phyloP scores from a whole-genome alignment of 257 asterid genomes.

The Solanum chilense region DNA sequence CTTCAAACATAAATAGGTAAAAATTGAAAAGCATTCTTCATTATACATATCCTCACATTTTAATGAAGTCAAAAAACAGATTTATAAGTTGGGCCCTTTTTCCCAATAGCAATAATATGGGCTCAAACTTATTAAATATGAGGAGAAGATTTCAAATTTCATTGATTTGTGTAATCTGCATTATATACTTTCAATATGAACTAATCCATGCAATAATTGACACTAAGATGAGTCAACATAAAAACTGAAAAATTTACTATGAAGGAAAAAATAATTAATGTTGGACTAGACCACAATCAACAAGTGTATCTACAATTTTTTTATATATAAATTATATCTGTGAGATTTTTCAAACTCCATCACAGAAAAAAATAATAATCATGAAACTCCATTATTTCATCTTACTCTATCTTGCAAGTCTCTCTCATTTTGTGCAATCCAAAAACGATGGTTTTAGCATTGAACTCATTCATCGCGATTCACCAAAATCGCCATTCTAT shows the following conservation, averaged over 20 bases:
- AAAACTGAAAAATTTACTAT: neutral
- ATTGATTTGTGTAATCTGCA: neutral
- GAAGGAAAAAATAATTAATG: neutral
- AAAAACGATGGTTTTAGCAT: neutral
- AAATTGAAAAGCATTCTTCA: neutral
- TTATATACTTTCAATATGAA: neutral
- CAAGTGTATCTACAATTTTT: neutral
- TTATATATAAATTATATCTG: neutral
- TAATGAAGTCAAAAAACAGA: neutral
- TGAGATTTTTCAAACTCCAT: neutral
- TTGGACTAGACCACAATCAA: neutral
- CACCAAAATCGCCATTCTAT: slow-evolving; percentile 1
- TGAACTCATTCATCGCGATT: slow-evolving; percentile 2
- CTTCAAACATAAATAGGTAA: neutral
- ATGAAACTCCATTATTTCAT: neutral
- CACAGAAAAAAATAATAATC: neutral
- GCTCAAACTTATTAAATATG: neutral
- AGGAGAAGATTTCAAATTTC: neutral
- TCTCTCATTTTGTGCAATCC: neutral
- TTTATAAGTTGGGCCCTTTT: neutral
- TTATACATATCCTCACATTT: neutral
- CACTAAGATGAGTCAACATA: neutral
- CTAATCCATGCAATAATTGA: neutral
- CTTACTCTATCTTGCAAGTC: neutral
- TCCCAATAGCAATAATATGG: neutral